Percentiles rank a stretch among this genome's conserved stretches.
Evolutionary conservation across 495 filamentous ascomycete genomes (phyloP).

Genomic region (Barbatosphaeria neglecta): DNA sequence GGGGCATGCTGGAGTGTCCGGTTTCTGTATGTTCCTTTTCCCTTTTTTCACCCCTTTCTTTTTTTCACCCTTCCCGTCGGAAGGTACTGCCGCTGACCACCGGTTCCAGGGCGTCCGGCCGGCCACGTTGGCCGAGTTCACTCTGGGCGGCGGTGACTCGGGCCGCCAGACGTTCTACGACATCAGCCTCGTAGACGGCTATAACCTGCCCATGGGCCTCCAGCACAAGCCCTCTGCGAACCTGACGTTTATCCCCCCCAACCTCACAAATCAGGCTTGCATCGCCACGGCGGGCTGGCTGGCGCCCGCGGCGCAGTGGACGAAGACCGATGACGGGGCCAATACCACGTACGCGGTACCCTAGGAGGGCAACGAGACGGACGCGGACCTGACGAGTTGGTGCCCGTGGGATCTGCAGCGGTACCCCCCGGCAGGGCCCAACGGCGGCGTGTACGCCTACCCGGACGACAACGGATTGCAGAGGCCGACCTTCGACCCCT

Average conservation of each 20-base stretch:
- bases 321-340: constrained; percentile 28
- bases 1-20: constrained; percentile 53
- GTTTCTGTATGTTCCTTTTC: constrained; percentile 28
- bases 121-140: constrained; percentile 65
- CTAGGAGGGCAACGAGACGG: constrained; percentile 41
- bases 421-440: constrained; percentile 48
- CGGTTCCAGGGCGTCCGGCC: constrained; percentile 46
- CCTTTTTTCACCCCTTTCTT: neutral
- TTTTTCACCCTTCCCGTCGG: too few relatives aligned
- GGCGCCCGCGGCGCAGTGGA: constrained; percentile 17
- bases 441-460: constrained; percentile 62
- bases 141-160: constrained; percentile 45
- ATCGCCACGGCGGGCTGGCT: constrained; percentile 52
- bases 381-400: constrained; percentile 45
- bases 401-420: constrained; percentile 68
- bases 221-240: constrained; percentile 46
- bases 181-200: constrained; percentile 75
- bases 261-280: constrained; percentile 62
- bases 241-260: constrained; percentile 50
- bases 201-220: constrained; percentile 65
- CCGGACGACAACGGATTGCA: constrained; percentile 56
- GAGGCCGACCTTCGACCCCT: constrained; percentile 60
- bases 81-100: constrained; percentile 8
- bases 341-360: constrained; percentile 52
- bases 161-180: constrained; percentile 64